Conservation (phyloP, 2,329 filamentous ascomycete species). For the Kalmusia sp. region DNA sequence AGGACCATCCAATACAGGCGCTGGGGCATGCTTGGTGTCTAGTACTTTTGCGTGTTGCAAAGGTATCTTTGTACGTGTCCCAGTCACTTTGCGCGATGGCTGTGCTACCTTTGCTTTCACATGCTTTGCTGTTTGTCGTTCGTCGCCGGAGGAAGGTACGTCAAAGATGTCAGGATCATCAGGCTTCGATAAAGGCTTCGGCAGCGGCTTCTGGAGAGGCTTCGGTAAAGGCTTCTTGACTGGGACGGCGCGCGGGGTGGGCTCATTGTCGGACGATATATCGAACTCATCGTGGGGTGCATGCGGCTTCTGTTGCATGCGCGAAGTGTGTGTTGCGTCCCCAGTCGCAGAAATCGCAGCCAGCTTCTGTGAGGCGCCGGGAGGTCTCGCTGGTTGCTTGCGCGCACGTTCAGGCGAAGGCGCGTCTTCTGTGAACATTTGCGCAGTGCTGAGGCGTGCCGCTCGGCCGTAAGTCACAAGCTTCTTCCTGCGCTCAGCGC, state of each 20-base stretch:
- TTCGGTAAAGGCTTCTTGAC: not conserved
- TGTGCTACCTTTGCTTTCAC: not conserved
- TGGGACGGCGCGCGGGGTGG: conserved; percentile 10
- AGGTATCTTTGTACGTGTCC: not conserved
- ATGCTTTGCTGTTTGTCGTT: not conserved
- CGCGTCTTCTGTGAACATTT: conserved; percentile 27
- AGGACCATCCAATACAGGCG: not conserved
- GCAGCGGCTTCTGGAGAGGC: not conserved
- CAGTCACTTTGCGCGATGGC: not conserved
- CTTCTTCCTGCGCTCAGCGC: conserved; percentile 46
- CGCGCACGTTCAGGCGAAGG: conserved; percentile 43
- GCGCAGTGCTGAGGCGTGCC: conserved; percentile 31
- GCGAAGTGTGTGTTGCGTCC: conserved; percentile 6
- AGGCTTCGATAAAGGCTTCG: not conserved
- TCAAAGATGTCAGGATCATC: conserved; percentile 12
- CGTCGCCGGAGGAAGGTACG: conserved; percentile 14
- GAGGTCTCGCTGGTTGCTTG: conserved; percentile 22
- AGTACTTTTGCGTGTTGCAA: not conserved
- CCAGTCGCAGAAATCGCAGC: conserved; percentile 12
- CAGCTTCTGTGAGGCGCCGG: conserved; percentile 17
- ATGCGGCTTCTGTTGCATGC: conserved; percentile 14
- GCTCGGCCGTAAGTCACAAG: conserved; percentile 49
- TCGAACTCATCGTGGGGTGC: conserved; percentile 47
- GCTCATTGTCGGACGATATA: conserved; percentile 49
- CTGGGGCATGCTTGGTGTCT: not conserved